Percentiles rank a stretch among this genome's conserved stretches.
Conservation (phyloP, 2,329 filamentous ascomycete genomes). For the Apiospora saccharicola region DNA sequence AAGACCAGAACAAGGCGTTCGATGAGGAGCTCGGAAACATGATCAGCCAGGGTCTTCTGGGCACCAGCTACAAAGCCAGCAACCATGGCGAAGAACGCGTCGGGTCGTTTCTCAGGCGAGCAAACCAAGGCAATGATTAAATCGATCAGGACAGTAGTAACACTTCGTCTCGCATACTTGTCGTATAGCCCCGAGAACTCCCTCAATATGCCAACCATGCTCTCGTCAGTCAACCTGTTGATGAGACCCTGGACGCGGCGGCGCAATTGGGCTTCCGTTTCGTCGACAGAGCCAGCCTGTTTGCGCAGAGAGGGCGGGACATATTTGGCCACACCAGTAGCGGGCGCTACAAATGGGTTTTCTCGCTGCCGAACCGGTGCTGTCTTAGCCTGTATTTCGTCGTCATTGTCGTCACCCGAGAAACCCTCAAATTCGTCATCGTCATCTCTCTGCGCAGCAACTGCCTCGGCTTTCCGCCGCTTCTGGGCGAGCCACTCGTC, state of each 20-base stretch:
- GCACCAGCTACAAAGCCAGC: constrained; percentile 89
- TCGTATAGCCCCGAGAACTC: constrained; percentile 86
- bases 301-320: constrained; percentile 85
- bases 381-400: constrained; percentile 42
- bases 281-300: constrained; percentile 67
- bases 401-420: constrained; percentile 30
- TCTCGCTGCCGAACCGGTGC: constrained; percentile 64
- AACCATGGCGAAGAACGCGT: constrained; percentile 89
- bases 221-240: constrained; percentile 92
- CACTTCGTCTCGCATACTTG: constrained; percentile 84
- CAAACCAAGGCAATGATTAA: constrained; percentile 80
- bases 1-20: constrained; percentile 81
- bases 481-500: constrained; percentile 69
- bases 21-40: constrained; percentile 87
- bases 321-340: constrained; percentile 72
- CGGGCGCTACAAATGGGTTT: constrained; percentile 85
- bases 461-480: constrained; percentile 53
- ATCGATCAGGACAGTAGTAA: constrained; percentile 81
- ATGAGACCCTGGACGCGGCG: constrained; percentile 87
- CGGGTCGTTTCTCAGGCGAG: constrained; percentile 79
- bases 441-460: constrained; percentile 34
- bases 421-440: constrained; percentile 51
- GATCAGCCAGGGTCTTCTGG: constrained; percentile 86
- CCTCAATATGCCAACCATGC: constrained; percentile 81
- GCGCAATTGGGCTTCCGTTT: constrained; percentile 72